These are phyloP conservation scores for Pseudoscleropodium purum DNA, from an alignment of 225 moss, liverwort and hornwort genomes.

Conservation along the genomic window DNA sequence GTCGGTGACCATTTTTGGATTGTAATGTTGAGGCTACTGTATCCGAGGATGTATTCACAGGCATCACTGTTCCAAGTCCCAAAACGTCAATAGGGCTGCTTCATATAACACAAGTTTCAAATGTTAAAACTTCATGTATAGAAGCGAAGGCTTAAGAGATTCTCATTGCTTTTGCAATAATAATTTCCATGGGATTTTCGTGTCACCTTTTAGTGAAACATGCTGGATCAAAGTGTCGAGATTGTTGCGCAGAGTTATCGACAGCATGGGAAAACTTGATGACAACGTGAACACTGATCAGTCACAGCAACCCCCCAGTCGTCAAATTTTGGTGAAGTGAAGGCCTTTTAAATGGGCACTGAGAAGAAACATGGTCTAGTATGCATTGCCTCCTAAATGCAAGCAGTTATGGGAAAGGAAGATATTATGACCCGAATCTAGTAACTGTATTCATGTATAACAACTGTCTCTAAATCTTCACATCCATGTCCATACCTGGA, in stretches of 20 bases:
- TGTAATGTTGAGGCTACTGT: neutral
- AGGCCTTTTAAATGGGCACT: neutral
- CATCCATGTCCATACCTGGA: slow-evolving; percentile 47
- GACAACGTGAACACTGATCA: slow-evolving; percentile 84
- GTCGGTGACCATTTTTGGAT: slow-evolving; percentile 16
- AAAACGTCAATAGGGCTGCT: neutral
- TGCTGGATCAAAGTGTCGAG: slow-evolving; percentile 78
- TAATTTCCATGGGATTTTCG: neutral
- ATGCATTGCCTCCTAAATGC: neutral
- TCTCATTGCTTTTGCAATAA: neutral
- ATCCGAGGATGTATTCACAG: slow-evolving; percentile 7
- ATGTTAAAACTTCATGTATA: neutral
- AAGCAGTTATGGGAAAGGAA: neutral
- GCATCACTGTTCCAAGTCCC: slow-evolving; percentile 23
- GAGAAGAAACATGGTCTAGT: neutral
- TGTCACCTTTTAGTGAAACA: slow-evolving; percentile 34
- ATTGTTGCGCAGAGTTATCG: slow-evolving; percentile 92
- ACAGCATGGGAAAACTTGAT: slow-evolving; percentile 87
- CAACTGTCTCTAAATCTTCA: neutral
- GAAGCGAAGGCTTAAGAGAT: neutral
- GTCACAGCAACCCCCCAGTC: neutral
- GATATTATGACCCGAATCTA: neutral
- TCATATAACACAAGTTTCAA: neutral
- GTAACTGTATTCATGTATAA: neutral
- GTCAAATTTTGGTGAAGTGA: neutral